phyloP scores from a whole-genome alignment of 1,284 basidiomycete species.

The Sporisorium iseilematis-ciliati region DNA sequence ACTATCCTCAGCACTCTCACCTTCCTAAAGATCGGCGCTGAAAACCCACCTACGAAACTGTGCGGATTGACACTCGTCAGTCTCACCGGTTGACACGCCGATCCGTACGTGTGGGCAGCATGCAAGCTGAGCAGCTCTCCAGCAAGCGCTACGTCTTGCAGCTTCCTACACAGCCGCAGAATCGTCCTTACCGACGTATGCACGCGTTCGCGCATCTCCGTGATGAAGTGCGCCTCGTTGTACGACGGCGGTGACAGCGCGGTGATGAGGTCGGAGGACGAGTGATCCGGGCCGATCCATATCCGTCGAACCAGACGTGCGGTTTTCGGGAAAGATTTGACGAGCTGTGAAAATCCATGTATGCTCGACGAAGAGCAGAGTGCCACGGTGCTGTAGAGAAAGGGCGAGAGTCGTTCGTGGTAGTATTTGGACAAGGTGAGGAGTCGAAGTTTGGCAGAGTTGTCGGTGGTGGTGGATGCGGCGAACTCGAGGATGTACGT shows the following conservation, averaged over 20 bases:
- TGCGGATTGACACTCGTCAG: conserved; percentile 66
- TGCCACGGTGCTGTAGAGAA: conserved; percentile 43
- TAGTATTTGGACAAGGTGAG: conserved; percentile 48
- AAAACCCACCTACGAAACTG: conserved; percentile 63
- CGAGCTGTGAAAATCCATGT: conserved; percentile 46
- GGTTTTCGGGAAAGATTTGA: conserved; percentile 31
- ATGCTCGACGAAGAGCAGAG: conserved; percentile 42
- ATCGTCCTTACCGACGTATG: conserved; percentile 49
- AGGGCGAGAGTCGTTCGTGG: conserved; percentile 36
- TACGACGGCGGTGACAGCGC: conserved; percentile 57
- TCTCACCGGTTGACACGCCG: conserved; percentile 62
- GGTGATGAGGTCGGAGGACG: conserved; percentile 60
- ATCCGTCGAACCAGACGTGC: conserved; percentile 55
- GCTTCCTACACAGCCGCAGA: conserved; percentile 59
- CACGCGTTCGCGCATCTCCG: conserved; percentile 46
- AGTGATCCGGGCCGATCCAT: conserved; percentile 62
- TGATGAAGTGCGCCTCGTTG: conserved; percentile 44
- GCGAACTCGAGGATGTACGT: conserved; percentile 43
- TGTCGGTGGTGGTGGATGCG: conserved; percentile 20
- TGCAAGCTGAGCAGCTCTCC: conserved; percentile 60
- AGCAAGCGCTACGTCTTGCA: conserved; percentile 61
- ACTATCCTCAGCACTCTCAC: conserved; percentile 55
- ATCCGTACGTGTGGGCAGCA: conserved; percentile 61
- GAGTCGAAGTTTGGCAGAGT: conserved; percentile 22
- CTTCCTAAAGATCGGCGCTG: conserved; percentile 63